Evolutionary conservation across 768 basidiomycete genomes (phyloP), one percentile per base, ranked within the genome.

Genomic region (Epithele typhae): DNA sequence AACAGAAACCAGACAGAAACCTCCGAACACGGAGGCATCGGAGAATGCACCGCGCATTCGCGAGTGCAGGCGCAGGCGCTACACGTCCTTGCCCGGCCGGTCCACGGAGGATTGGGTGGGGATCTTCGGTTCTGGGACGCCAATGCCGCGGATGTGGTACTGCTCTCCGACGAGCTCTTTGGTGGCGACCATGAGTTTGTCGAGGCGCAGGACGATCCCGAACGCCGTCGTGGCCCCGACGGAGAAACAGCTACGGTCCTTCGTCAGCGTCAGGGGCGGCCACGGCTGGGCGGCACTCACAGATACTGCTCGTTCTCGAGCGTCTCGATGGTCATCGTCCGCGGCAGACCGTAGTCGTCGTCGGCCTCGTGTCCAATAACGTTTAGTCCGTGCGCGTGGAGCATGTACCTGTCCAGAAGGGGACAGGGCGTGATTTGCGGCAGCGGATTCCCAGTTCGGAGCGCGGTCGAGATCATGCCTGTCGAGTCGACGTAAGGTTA

Each of bases 91-190:
- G 27, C 8, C 27, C 8, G 27, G 27, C 27, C 27, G 7, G 27
- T 30, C 27, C 8, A 30, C 14, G 27, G 27, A 14, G 7, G 27
- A 30, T 14, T 7, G 14, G 27, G 14, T 7, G 7, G 27, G 7
- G 27, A 7, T 30, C 27, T 30, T 30, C 8, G 27, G 27, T 32
- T 54, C 55, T 2, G 52, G 49, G 19, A 57, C 43, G 18, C 76
- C 82, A 14, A 87, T 64, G 0, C 86, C 86, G 48, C 82, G 77
- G n/a, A 92, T 86, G 59, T 91, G 85, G 60, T 85, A 90, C 54
- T 87, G 84, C 61, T 92, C 90, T 2, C 90, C 90, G 1, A 92
- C 87, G 37, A 92, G 69, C 63, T 92, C 87, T 61, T 93, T 93
- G 14, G 81, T 78, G 2, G 87, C 87, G 3, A 90, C 59, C 81